Evolutionary conservation across 805 yeast species (phyloP).

Genomic region (Candida cerambycidarum): DNA sequence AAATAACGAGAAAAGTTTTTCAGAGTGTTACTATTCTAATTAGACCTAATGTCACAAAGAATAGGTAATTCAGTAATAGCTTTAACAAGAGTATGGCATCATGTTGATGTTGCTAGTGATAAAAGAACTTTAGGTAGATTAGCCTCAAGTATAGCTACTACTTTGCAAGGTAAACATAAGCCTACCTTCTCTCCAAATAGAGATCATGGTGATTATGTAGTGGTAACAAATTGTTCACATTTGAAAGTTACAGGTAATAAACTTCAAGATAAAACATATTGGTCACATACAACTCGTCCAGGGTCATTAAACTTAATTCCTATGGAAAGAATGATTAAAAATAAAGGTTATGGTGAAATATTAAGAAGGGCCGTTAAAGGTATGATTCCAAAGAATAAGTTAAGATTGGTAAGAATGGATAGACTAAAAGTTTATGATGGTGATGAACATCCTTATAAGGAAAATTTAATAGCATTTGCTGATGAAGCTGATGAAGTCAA

Average conservation of each 20-base stretch:
- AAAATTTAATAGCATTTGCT: conserved; percentile 81
- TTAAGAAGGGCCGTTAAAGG: conserved; percentile 87
- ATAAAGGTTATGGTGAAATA: conserved; percentile 87
- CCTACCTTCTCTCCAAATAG: conserved; percentile 72
- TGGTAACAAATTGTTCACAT: conserved; percentile 86
- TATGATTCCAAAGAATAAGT: conserved; percentile 91
- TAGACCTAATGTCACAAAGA: conserved; percentile 30
- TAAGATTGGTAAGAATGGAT: conserved; percentile 74
- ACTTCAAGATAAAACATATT: conserved; percentile 74
- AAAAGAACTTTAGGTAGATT: conserved; percentile 86
- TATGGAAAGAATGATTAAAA: conserved; percentile 70
- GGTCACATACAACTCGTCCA: conserved; percentile 87
- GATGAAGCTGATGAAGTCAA: conserved; percentile 64
- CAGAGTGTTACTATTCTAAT: not conserved
- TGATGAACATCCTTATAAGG: conserved; percentile 79
- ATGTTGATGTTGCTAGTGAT: conserved; percentile 85
- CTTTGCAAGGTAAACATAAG: conserved; percentile 95
- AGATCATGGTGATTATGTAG: conserved; percentile 96
- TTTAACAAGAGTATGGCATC: conserved; percentile 91
- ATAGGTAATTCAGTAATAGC: conserved; percentile 60
- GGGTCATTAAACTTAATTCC: conserved; percentile 84
- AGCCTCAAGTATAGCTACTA: conserved; percentile 83
- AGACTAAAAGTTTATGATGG: conserved; percentile 89
- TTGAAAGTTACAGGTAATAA: conserved; percentile 85
- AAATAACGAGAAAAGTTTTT: not conserved